phyloP scores from a whole-genome alignment of 2,329 filamentous ascomycete species.

The Aspergillus japonicus region DNA sequence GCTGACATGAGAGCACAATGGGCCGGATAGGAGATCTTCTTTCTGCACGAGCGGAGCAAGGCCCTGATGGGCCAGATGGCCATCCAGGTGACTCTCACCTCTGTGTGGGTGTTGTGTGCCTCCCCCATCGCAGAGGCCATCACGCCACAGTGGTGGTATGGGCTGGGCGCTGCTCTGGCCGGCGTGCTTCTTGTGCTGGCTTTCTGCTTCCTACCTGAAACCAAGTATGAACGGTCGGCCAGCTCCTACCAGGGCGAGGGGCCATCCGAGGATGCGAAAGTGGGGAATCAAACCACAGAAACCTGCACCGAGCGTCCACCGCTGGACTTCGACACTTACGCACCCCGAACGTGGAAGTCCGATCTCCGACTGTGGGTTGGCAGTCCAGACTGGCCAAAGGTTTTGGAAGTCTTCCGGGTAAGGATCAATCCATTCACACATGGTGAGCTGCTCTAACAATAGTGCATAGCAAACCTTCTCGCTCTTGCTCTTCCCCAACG shows the following conservation, averaged over 20 bases:
- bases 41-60: slow-evolving; percentile 46
- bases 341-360: slow-evolving; percentile 35
- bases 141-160: slow-evolving; percentile 46
- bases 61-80: slow-evolving; percentile 43
- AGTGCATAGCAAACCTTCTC: slow-evolving; percentile 30
- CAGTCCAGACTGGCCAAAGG: slow-evolving; percentile 39
- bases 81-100: slow-evolving; percentile 41
- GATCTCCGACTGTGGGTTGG: slow-evolving; percentile 45
- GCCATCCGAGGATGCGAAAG: slow-evolving; percentile 10
- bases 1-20: no score
- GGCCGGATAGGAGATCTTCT: slow-evolving; percentile 37
- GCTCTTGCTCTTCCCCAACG: slow-evolving; percentile 42
- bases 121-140: slow-evolving; percentile 45
- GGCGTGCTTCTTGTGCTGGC: slow-evolving; percentile 37
- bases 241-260: slow-evolving; percentile 38
- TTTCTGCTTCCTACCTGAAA: slow-evolving; percentile 45
- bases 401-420: slow-evolving; percentile 23
- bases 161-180: slow-evolving; percentile 39
- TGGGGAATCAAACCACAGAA: slow-evolving; percentile 13
- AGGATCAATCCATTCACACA: neutral
- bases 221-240: slow-evolving; percentile 42
- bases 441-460: no score
- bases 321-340: slow-evolving; percentile 40
- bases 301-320: slow-evolving; percentile 18
- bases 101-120: slow-evolving; percentile 42